These are phyloP conservation scores for Epichloe scottii DNA, from an alignment of 2,329 filamentous ascomycete species.

Conservation along the genomic window DNA sequence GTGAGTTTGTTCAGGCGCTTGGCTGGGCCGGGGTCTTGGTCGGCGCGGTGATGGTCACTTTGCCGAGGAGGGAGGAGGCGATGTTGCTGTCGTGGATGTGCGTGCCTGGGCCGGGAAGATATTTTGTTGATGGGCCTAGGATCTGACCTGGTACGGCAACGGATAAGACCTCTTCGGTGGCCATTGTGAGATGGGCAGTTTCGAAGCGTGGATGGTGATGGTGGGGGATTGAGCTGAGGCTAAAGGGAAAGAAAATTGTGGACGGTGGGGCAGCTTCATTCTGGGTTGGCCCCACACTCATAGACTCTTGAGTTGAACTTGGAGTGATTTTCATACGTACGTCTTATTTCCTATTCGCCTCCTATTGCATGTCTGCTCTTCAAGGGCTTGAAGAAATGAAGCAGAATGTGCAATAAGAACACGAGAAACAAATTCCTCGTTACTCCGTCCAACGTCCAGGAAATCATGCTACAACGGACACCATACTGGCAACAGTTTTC, in stretches of 20 bases:
- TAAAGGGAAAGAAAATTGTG: neutral
- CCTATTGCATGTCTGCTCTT: no score
- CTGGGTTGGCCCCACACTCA: neutral
- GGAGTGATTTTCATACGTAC: no score
- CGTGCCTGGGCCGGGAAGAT: constrained; percentile 67
- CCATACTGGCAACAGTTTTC: no score
- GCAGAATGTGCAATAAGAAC: no score
- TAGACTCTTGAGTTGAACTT: no score
- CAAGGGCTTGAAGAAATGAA: no score
- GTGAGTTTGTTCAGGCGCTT: constrained; percentile 49
- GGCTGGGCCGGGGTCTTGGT: constrained; percentile 34
- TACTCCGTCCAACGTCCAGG: no score
- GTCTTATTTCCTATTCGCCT: no score
- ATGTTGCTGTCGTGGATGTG: constrained; percentile 66
- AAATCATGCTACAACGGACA: no score
- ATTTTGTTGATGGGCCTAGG: constrained; percentile 56
- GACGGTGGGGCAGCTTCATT: neutral
- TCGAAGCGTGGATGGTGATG: no score
- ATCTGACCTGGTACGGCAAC: constrained; percentile 72
- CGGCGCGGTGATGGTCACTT: constrained; percentile 42
- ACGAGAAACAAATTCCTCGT: no score
- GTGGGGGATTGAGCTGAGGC: neutral
- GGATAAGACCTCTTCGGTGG: constrained; percentile 27
- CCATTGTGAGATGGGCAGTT: constrained; percentile 14
- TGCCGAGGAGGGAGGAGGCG: constrained; percentile 72